These are phyloP conservation scores for Neofusicoccum umdonicola DNA, from an alignment of 2,329 filamentous ascomycete genomes.

Conservation along the genomic window DNA sequence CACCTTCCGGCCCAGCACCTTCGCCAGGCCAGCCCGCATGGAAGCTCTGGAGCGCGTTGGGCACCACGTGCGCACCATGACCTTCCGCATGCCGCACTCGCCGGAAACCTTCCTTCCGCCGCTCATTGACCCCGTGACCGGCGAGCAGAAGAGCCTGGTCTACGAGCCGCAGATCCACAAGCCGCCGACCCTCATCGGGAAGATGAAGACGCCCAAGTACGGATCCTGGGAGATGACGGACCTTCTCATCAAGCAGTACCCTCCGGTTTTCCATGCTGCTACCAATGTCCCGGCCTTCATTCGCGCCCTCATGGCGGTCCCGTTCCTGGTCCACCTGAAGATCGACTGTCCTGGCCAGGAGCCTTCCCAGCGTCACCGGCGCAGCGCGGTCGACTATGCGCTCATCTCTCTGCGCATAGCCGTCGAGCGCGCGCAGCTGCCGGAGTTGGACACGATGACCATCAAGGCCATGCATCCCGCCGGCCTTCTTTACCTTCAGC, in stretches of 20 bases:
- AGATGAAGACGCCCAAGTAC: constrained; percentile 69
- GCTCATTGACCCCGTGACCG: constrained; percentile 74
- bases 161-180: constrained; percentile 70
- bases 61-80: constrained; percentile 73
- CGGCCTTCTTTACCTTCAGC: constrained; percentile 74
- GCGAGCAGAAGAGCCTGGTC: constrained; percentile 74
- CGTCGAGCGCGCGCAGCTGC: constrained; percentile 69
- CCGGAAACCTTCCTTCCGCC: constrained; percentile 79
- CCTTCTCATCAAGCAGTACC: constrained; percentile 81
- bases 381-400: constrained; percentile 81
- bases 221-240: constrained; percentile 76
- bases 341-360: constrained; percentile 74
- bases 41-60: constrained; percentile 76
- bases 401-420: constrained; percentile 84
- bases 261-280: constrained; percentile 83
- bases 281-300: constrained; percentile 86
- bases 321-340: constrained; percentile 70
- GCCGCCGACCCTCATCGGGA: constrained; percentile 55
- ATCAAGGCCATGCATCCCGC: constrained; percentile 72
- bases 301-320: constrained; percentile 65
- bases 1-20: constrained; percentile 70
- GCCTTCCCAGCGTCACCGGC: constrained; percentile 60
- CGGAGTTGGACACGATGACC: constrained; percentile 66
- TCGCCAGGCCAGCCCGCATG: constrained; percentile 70
- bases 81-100: constrained; percentile 73